Percentiles rank a stretch among this genome's conserved stretches.
These are phyloP conservation scores for Cucumis hystrix DNA, from an alignment of 306 rosid genomes.

Conservation along the genomic window DNA sequence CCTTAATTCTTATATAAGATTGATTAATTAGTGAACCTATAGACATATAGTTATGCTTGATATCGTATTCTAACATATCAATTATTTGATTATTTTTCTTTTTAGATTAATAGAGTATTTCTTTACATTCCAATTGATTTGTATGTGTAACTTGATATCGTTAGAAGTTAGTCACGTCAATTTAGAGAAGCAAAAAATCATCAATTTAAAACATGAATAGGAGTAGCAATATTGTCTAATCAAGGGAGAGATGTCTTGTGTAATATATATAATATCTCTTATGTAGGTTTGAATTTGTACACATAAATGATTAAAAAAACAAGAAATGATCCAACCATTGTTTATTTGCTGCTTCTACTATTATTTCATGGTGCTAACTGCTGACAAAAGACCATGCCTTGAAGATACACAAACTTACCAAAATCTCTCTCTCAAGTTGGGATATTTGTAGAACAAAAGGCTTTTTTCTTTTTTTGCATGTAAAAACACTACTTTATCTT, in stretches of 20 bases:
- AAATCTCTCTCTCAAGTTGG: not conserved
- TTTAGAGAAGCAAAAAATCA: too few relatives aligned
- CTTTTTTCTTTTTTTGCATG: not conserved
- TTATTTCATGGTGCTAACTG: not conserved
- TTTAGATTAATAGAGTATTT: too few relatives aligned
- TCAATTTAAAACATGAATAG: not conserved
- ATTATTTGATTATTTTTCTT: too few relatives aligned
- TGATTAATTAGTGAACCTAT: too few relatives aligned
- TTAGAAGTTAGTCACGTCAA: too few relatives aligned
- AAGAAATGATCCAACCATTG: not conserved
- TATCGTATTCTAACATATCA: too few relatives aligned
- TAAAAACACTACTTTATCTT: not conserved
- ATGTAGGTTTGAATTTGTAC: not conserved
- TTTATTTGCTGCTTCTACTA: not conserved
- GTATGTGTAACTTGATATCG: not conserved
- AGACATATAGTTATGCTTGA: too few relatives aligned
- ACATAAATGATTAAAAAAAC: not conserved
- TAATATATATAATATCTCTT: not conserved
- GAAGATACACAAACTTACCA: constrained; percentile 2
- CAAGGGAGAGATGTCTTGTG: not conserved
- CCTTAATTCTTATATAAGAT: too few relatives aligned
- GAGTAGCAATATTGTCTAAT: not conserved
- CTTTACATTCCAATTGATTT: not conserved
- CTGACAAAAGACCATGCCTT: not conserved
- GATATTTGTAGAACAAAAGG: not conserved